Evolutionary conservation across 2,329 filamentous ascomycete genomes (phyloP).

Genomic region (Bipolaris cookei): DNA sequence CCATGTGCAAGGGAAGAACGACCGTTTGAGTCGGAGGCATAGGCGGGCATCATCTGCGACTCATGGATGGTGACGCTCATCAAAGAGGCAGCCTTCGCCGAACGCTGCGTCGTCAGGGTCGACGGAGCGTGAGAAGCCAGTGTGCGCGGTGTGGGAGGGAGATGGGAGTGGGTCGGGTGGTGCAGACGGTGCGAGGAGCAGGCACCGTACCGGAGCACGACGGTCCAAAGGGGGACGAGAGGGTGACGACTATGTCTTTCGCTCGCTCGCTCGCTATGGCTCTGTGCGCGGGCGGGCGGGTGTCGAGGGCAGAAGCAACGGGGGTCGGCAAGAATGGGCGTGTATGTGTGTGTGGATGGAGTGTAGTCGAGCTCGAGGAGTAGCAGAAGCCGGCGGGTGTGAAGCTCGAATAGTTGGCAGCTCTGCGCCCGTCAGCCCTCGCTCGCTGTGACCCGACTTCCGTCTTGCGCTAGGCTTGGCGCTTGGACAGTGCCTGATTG

Average conservation of each 20-base stretch:
- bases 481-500: constrained; percentile 21
- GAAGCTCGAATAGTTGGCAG: constrained; percentile 11
- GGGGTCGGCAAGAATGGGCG: constrained; percentile 28
- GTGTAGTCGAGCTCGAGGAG: constrained; percentile 15
- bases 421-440: constrained; percentile 15
- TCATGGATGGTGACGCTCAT: constrained; percentile 45
- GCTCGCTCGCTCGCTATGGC: neutral
- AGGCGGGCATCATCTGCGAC: constrained; percentile 58
- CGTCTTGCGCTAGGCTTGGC: constrained; percentile 23
- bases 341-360: neutral
- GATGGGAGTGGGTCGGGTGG: constrained; percentile 16
- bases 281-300: neutral
- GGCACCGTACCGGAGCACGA: constrained; percentile 3
- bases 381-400: constrained; percentile 10
- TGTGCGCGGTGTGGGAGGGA: constrained; percentile 21
- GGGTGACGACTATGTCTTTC: constrained; percentile 2
- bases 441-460: constrained; percentile 19
- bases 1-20: constrained; percentile 34
- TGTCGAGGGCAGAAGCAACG: constrained; percentile 8
- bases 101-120: constrained; percentile 35
- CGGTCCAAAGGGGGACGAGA: constrained; percentile 4
- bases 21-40: constrained; percentile 55
- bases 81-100: constrained; percentile 37
- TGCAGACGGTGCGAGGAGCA: constrained; percentile 10
- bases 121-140: constrained; percentile 37